Percentiles rank a stretch among this genome's conserved stretches.
phyloP scores from a whole-genome alignment of 345 rosid genomes.

The Luvunga scandens region DNA sequence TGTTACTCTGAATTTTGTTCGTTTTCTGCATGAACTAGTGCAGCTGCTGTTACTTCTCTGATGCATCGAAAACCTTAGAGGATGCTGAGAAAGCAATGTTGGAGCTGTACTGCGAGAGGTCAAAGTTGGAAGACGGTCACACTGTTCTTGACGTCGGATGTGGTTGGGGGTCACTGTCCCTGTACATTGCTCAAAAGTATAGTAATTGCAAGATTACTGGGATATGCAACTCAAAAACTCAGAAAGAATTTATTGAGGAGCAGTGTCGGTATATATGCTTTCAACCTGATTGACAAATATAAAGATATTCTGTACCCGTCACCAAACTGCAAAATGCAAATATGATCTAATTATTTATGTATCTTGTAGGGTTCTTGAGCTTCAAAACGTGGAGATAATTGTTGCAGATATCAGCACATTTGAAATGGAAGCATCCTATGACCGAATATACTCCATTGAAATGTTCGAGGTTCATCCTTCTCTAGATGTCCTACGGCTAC shows the following conservation, averaged over 20 bases:
- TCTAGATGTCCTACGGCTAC: neutral
- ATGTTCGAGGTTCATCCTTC: slow-evolving; percentile 72
- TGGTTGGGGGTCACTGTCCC: slow-evolving; percentile 87
- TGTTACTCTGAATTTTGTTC: neutral
- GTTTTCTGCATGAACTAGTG: neutral
- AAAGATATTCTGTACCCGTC: neutral
- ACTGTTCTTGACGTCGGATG: slow-evolving; percentile 83
- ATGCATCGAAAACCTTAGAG: slow-evolving; percentile 51
- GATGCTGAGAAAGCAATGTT: slow-evolving; percentile 82
- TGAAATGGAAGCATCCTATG: slow-evolving; percentile 72
- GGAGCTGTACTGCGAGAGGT: slow-evolving; percentile 70
- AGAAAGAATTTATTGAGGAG: slow-evolving; percentile 62
- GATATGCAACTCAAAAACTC: slow-evolving; percentile 79
- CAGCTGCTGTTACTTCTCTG: slow-evolving; percentile 77
- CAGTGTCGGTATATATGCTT: slow-evolving; percentile 59
- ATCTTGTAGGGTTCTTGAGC: slow-evolving; percentile 46
- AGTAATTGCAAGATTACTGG: slow-evolving; percentile 71
- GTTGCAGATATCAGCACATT: slow-evolving; percentile 79
- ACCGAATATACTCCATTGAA: slow-evolving; percentile 70
- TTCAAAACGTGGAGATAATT: slow-evolving; percentile 67
- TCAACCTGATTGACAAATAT: neutral
- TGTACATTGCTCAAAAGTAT: slow-evolving; percentile 66
- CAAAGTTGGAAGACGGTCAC: slow-evolving; percentile 68
- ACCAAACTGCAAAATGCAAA: neutral
- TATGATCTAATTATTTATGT: neutral